A percentile compares a stretch with the other conserved stretches of the same genome.
Evolutionary conservation across 1,284 basidiomycete genomes (phyloP).

Genomic region (Cutaneotrichosporon cutaneum): DNA sequence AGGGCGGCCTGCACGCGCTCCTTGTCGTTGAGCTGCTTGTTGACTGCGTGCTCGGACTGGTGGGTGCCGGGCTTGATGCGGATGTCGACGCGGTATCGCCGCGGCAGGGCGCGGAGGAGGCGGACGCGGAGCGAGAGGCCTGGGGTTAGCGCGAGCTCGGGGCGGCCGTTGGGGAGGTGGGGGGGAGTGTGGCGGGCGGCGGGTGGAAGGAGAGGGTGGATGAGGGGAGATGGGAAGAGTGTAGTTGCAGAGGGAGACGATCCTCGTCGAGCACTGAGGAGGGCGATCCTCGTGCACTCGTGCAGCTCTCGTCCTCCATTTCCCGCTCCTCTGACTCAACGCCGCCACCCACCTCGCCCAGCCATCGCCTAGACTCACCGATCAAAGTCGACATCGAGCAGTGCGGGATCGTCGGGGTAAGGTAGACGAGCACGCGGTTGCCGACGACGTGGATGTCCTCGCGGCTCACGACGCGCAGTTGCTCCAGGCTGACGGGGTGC

Average conservation of each 20-base stretch:
- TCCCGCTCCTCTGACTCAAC: too few relatives aligned
- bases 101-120: constrained; percentile 82
- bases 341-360: too few relatives aligned
- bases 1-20: constrained; percentile 95
- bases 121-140: constrained; percentile 90
- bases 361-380: too few relatives aligned
- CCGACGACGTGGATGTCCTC: constrained; percentile 75
- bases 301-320: too few relatives aligned
- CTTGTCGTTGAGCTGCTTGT: constrained; percentile 99
- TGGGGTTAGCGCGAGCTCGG: constrained; percentile 43
- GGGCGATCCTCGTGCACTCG: too few relatives aligned
- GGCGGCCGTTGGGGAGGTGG: neutral
- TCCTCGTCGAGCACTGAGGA: too few relatives aligned
- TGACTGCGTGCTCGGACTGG: constrained; percentile 90
- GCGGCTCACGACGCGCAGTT: constrained; percentile 89
- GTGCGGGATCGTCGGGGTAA: constrained; percentile 97
- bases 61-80: constrained; percentile 91
- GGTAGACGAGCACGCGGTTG: constrained; percentile 78
- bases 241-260: too few relatives aligned
- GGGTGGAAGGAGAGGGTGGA: too few relatives aligned
- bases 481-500: constrained; percentile 91
- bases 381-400: constrained; percentile 98
- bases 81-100: constrained; percentile 93
- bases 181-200: too few relatives aligned
- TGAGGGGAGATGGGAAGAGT: too few relatives aligned